Evolutionary conservation across 1,284 basidiomycete species (phyloP).

Genomic region (Moniliella sp.): DNA sequence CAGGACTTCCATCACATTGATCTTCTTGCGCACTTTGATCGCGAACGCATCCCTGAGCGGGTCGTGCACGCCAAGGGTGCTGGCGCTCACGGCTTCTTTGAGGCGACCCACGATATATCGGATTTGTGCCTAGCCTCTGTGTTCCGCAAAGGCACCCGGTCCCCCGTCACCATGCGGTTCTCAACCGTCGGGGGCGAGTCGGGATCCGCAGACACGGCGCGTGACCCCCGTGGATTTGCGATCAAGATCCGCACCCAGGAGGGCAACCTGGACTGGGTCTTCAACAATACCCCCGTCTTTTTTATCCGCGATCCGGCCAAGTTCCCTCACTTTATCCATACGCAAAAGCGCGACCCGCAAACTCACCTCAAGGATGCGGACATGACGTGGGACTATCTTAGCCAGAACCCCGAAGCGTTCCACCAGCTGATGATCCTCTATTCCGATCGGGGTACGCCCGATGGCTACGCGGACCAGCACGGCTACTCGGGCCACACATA

Average conservation of each 20-base stretch:
- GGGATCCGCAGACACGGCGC: constrained; percentile 12
- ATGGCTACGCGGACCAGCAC: constrained; percentile 45
- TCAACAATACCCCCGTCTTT: constrained; percentile 16
- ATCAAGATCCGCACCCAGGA: constrained; percentile 16
- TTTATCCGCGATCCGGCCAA: constrained; percentile 15
- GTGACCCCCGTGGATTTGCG: constrained; percentile 15
- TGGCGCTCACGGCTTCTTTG: constrained; percentile 17
- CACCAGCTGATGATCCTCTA: constrained; percentile 55
- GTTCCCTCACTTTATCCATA: constrained; percentile 21
- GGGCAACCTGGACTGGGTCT: constrained; percentile 12
- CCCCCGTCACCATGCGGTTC: constrained; percentile 12
- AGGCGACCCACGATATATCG: constrained; percentile 13
- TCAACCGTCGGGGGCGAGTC: constrained; percentile 16
- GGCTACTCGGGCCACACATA: constrained; percentile 81
- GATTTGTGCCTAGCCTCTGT: constrained; percentile 8
- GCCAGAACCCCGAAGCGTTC: constrained; percentile 10
- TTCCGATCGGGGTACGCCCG: constrained; percentile 69
- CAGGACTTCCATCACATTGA: constrained; percentile 38
- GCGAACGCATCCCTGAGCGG: constrained; percentile 28
- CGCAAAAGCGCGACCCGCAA: constrained; percentile 13
- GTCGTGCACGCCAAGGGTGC: constrained; percentile 24
- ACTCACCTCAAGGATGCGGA: constrained; percentile 10
- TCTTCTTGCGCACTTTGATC: constrained; percentile 3
- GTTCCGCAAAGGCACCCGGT: constrained; percentile 8
- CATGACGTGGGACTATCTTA: constrained; percentile 15